Evolutionary conservation across 352 stramenopile species (phyloP).

Genomic region (Phytophthora meadii): DNA sequence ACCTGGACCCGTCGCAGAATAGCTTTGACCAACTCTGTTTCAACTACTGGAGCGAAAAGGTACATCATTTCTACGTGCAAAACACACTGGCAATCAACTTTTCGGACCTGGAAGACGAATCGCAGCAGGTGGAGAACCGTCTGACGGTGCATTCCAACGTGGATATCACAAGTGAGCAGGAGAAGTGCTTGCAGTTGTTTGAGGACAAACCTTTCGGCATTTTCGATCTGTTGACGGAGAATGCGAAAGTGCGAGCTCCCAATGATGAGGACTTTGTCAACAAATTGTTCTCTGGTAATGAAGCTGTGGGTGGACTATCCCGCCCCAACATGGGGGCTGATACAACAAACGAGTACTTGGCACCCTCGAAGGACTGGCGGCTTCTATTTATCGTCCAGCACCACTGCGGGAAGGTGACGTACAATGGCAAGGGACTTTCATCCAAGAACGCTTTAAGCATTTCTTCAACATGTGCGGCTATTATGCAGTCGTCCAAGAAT

Average conservation of each 20-base stretch:
- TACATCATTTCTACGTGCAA: constrained; percentile 83
- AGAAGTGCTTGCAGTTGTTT: constrained; percentile 74
- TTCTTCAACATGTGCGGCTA: constrained; percentile 79
- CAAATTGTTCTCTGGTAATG: constrained; percentile 80
- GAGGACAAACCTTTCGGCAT: constrained; percentile 80
- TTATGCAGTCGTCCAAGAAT: constrained; percentile 89
- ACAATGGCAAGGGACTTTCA: constrained; percentile 75
- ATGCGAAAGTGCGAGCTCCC: constrained; percentile 64
- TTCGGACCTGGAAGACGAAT: constrained; percentile 62
- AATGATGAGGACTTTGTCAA: constrained; percentile 85
- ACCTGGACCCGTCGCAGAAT: constrained; percentile 61
- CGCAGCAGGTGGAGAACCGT: constrained; percentile 68
- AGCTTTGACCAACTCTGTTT: constrained; percentile 84
- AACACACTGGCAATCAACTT: constrained; percentile 76
- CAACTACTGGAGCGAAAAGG: constrained; percentile 90
- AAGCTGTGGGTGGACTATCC: constrained; percentile 53
- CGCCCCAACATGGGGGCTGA: constrained; percentile 68
- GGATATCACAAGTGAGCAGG: constrained; percentile 59
- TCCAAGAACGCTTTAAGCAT: constrained; percentile 78
- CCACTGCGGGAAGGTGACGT: constrained; percentile 75
- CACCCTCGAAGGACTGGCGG: constrained; percentile 78
- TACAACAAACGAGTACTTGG: constrained; percentile 68
- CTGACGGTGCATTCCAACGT: constrained; percentile 64
- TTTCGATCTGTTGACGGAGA: constrained; percentile 74
- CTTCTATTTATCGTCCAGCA: constrained; percentile 82